Evolutionary conservation across 1,284 basidiomycete species (phyloP).

Genomic region (Malassezia sp.): DNA sequence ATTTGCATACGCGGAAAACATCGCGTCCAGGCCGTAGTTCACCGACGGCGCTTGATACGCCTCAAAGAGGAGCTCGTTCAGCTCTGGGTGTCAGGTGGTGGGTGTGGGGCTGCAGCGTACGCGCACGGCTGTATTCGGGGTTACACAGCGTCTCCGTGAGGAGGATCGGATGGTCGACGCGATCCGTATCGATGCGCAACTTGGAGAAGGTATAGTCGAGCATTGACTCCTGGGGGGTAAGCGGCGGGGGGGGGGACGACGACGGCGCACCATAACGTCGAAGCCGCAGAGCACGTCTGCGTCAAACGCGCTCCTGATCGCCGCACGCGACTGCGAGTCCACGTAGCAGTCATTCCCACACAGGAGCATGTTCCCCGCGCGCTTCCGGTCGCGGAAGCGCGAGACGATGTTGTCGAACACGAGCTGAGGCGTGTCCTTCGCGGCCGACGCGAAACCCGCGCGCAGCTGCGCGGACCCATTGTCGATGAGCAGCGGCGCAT

Average conservation of each 20-base stretch:
- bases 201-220: constrained; percentile 82
- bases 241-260: too few species aligned
- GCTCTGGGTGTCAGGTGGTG: constrained; percentile 53
- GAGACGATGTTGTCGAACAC: constrained; percentile 38
- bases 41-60: constrained; percentile 76
- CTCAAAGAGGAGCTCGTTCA: constrained; percentile 93
- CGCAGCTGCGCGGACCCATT: constrained; percentile 65
- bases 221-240: constrained; percentile 65
- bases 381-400: constrained; percentile 37
- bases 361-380: constrained; percentile 28
- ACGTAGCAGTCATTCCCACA: constrained; percentile 39
- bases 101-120: constrained; percentile 55
- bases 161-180: constrained; percentile 76
- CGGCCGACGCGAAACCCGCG: constrained; percentile 61
- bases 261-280: constrained; percentile 31
- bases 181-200: constrained; percentile 66
- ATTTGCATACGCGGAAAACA: constrained; percentile 69
- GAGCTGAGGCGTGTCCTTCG: constrained; percentile 18
- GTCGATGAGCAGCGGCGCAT: constrained; percentile 54
- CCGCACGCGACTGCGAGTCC: constrained; percentile 29
- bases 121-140: constrained; percentile 71
- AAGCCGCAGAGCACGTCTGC: constrained; percentile 38
- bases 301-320: constrained; percentile 38
- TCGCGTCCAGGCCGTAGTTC: constrained; percentile 76
- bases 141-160: constrained; percentile 89